Conservation (phyloP, 2,329 filamentous ascomycete species). For the Pseudofabraea citricarpa region DNA sequence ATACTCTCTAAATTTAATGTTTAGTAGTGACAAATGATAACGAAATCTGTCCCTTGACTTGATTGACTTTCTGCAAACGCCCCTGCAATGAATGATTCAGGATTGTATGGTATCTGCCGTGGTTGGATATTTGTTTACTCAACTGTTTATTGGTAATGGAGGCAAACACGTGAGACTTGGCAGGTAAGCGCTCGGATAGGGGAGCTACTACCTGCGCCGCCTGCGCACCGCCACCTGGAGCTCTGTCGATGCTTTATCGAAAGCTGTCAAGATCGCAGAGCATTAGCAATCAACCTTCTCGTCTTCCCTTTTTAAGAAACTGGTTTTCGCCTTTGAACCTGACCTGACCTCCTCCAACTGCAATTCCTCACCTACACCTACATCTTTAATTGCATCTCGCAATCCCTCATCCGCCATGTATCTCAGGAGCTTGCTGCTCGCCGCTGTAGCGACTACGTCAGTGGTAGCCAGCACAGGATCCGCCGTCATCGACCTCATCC, state of each 20-base stretch:
- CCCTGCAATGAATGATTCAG: too few species aligned
- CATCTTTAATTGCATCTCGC: not conserved
- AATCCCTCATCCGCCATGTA: constrained; percentile 22
- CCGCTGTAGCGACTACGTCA: constrained; percentile 39
- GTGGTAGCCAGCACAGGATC: constrained; percentile 59
- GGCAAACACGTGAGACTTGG: not conserved
- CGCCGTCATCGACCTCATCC: constrained; percentile 83
- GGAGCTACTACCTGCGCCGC: too few species aligned
- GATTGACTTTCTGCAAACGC: too few species aligned
- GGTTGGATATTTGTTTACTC: too few species aligned
- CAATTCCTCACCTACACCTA: not conserved
- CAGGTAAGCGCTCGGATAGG: not conserved
- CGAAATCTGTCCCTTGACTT: too few species aligned
- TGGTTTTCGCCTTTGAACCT: too few species aligned
- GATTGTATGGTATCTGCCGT: too few species aligned
- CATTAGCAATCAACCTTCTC: too few species aligned
- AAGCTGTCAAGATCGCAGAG: not conserved
- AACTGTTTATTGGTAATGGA: too few species aligned
- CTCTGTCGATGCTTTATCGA: constrained; percentile 4
- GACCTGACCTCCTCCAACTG: too few species aligned
- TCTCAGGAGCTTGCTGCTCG: constrained; percentile 55
- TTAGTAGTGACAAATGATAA: too few species aligned
- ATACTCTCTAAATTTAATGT: not conserved
- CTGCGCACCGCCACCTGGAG: constrained; percentile 1
- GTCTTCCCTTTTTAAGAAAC: too few species aligned